phyloP scores from a whole-genome alignment of 2,329 filamentous ascomycete species.

The Endothia cerciana region DNA sequence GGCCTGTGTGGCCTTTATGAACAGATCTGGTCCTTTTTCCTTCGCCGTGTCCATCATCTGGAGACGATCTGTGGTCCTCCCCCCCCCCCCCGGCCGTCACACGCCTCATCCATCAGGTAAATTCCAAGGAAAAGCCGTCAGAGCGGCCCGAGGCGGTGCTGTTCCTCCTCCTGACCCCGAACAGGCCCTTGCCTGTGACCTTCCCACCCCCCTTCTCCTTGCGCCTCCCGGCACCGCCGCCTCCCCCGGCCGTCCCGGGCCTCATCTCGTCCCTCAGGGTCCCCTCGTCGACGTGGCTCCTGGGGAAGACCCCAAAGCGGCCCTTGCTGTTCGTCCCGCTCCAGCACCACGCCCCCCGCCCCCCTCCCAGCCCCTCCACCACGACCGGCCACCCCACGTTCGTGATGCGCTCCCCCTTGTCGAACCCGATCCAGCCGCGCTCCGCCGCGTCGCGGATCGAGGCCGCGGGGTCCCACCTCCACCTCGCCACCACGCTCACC shows the following conservation, averaged over 20 bases:
- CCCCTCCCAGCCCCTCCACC: slow-evolving; percentile 30
- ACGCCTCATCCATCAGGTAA: no score
- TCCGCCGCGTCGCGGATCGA: slow-evolving; percentile 36
- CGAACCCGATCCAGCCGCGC: slow-evolving; percentile 60
- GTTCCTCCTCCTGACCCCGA: slow-evolving; percentile 19
- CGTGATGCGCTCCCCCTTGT: slow-evolving; percentile 68
- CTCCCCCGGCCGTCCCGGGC: neutral
- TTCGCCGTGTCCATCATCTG: no score
- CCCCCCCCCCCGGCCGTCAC: no score
- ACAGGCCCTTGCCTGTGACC: slow-evolving; percentile 15
- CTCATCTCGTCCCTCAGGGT: slow-evolving; percentile 20
- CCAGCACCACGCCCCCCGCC: slow-evolving; percentile 42
- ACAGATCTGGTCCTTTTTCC: no score
- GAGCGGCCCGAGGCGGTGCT: slow-evolving; percentile 17
- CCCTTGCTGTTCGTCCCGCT: slow-evolving; percentile 41
- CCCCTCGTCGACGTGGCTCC: slow-evolving; percentile 23
- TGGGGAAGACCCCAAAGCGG: slow-evolving; percentile 41
- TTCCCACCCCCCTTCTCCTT: slow-evolving; percentile 21
- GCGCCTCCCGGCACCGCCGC: neutral
- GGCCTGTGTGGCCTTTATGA: no score
- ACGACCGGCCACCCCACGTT: slow-evolving; percentile 56
- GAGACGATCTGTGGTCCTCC: no score
- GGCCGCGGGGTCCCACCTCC: slow-evolving; percentile 55
- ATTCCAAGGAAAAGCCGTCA: neutral
- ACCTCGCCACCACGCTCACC: slow-evolving; percentile 53